A percentile compares a stretch with the other conserved stretches of the same genome.
Evolutionary conservation across 2,329 filamentous ascomycete genomes (phyloP).

Genomic region (Trichophyton simii): DNA sequence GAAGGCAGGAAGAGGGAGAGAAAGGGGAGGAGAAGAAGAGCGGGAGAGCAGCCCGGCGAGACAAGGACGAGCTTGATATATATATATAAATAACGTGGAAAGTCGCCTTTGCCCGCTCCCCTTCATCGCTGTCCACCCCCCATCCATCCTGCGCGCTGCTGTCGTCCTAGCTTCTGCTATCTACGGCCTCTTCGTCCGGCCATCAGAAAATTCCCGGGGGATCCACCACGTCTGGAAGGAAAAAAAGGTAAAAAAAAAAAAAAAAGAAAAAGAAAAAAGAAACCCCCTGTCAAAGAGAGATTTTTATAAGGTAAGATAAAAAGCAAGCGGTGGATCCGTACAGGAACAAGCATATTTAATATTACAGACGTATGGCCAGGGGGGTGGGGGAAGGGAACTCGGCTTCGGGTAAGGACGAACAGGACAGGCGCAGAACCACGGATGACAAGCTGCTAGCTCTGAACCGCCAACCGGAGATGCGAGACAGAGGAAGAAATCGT

Average conservation of each 20-base stretch:
- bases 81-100: not conserved
- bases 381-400: too few relatives aligned
- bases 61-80: not conserved
- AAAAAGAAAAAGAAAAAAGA: not conserved
- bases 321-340: not conserved
- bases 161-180: not conserved
- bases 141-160: not conserved
- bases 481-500: not conserved
- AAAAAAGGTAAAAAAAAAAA: not conserved
- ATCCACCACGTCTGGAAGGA: not conserved
- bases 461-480: not conserved
- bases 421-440: not conserved
- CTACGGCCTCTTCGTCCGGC: not conserved
- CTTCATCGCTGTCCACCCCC: not conserved
- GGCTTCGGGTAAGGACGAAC: too few relatives aligned
- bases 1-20: not conserved
- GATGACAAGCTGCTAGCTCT: not conserved
- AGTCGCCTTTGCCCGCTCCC: not conserved
- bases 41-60: not conserved
- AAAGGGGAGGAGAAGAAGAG: not conserved
- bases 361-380: not conserved
- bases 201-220: slow-evolving; percentile 3
- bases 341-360: not conserved
- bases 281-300: too few relatives aligned
- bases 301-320: not conserved